Percentiles rank a stretch among this genome's conserved stretches.
phyloP scores from a whole-genome alignment of 1,284 basidiomycete species.

The Leccinum ponderosum region DNA sequence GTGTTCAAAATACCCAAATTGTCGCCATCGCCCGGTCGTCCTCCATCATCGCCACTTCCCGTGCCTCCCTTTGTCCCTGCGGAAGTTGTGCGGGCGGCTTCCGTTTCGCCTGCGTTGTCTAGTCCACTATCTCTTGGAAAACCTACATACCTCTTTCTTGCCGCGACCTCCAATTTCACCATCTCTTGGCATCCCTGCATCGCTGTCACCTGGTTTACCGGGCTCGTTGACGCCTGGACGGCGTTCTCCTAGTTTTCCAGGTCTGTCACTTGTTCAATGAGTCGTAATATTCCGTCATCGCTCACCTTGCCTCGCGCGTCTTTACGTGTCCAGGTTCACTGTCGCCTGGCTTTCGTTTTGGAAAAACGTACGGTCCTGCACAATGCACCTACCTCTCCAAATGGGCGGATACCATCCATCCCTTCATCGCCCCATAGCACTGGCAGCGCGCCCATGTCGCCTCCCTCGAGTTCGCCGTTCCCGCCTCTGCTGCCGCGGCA shows the following conservation, averaged over 20 bases:
- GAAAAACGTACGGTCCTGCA: background rate
- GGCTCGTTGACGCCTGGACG: slow-evolving; percentile 19
- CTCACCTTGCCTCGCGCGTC: background rate
- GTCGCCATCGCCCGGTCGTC: slow-evolving; percentile 18
- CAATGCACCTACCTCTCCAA: background rate
- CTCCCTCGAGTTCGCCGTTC: slow-evolving; percentile 29
- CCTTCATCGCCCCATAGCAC: slow-evolving; percentile 6
- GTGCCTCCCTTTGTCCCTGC: slow-evolving; percentile 4
- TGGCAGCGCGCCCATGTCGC: slow-evolving; percentile 22
- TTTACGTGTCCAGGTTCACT: slow-evolving; percentile 22
- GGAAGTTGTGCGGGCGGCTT: slow-evolving; percentile 3
- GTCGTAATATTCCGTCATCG: slow-evolving; percentile 7
- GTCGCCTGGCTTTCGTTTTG: slow-evolving; percentile 24
- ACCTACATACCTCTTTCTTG: background rate
- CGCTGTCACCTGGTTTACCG: slow-evolving; percentile 23
- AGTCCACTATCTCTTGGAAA: slow-evolving; percentile 18
- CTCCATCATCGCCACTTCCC: slow-evolving; percentile 20
- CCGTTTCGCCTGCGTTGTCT: slow-evolving; percentile 20
- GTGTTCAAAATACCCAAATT: slow-evolving; percentile 26
- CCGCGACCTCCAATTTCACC: background rate
- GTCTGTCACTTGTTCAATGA: slow-evolving; percentile 15
- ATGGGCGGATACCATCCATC: slow-evolving; percentile 2
- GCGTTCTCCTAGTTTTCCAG: slow-evolving; percentile 28
- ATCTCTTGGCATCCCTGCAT: slow-evolving; percentile 10
- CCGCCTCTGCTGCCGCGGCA: slow-evolving; percentile 19